A percentile compares a stretch with the other conserved stretches of the same genome.
phyloP scores from a whole-genome alignment of 164 flowering plant species.

The Paratinospora sagittata region DNA sequence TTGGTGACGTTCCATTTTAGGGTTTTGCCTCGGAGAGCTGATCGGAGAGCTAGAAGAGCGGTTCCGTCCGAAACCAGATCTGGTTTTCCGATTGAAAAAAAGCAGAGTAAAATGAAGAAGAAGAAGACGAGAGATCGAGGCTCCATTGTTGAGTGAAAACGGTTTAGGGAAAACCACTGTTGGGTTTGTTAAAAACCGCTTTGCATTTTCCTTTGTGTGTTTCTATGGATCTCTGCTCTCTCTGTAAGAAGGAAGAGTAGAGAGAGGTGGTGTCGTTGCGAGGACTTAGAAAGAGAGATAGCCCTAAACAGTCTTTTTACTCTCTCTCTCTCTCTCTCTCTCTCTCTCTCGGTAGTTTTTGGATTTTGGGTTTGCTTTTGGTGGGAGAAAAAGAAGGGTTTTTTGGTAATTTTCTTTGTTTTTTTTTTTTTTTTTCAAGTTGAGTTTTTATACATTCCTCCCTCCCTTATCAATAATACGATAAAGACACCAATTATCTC shows the following conservation, averaged over 20 bases:
- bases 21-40: constrained; percentile 53
- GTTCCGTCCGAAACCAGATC: constrained; percentile 49
- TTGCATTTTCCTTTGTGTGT: background rate
- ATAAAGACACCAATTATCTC: background rate
- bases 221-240: too few species aligned
- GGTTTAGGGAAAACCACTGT: background rate
- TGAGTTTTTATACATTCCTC: background rate
- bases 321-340: too few species aligned
- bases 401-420: background rate
- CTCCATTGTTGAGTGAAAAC: background rate
- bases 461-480: background rate
- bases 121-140: constrained; percentile 5
- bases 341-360: too few species aligned
- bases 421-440: background rate
- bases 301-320: too few species aligned
- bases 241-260: too few species aligned
- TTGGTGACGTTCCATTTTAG: constrained; percentile 46
- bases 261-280: too few species aligned
- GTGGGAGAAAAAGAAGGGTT: background rate
- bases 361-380: background rate
- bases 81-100: constrained; percentile 21
- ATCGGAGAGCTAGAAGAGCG: constrained; percentile 56
- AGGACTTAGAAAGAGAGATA: too few species aligned
- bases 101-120: constrained; percentile 16
- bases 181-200: background rate